Base-by-base conservation (phyloP, 2,329 filamentous ascomycete species). In the Exutisphaerella laricina region DNA sequence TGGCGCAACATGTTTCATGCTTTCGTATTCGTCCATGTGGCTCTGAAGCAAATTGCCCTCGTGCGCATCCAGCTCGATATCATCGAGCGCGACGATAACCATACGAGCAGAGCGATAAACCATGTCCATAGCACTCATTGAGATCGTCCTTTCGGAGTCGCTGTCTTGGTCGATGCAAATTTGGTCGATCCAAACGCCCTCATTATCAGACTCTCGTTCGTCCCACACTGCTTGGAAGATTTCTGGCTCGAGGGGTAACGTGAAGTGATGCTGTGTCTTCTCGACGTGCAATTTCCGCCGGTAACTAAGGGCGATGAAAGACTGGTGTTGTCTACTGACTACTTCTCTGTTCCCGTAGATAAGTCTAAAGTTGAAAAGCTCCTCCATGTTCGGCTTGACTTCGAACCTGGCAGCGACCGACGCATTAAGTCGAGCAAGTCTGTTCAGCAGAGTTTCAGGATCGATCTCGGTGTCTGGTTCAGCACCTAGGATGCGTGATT, bases 181-280 rank as follows among this genome's bases (percentile, higher is more conserved):
- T 39, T 70, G 68, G 46, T 71, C 68, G 29, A 68, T 66, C 67
- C 67, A 71, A 4, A 71, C 44, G 5, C 68, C 68, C 51, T 70
- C 68, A 5, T 55, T 53, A 13, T 57, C 53, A 7, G 49, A 53
- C 22, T 48, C 43, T 14, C 64, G 59, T 49, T 70, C 66, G 36
- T 61, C 57, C 37, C 68, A 57, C 1, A 70, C 62, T 1, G 66
- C 67, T 45, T 66, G 59, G 33, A 69, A 69, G 46, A 70, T 61
- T 4, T 61, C 60, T 13, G 51, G 51, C 23, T 60, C 63, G 9
- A 66, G 61, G 0, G 67, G 67, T 5, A 70, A 50, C 1, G 65
- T 68, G 40, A 65, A 68, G 41, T 65, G 56, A 14, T 61, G 56
- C 55, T 40, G 59, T 50, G 20, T 48, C 51, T 45, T 64, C 38